A percentile compares a stretch with the other conserved stretches of the same genome.
Evolutionary conservation across 2,329 filamentous ascomycete genomes (phyloP).

Genomic region (Apiospora phragmitis): DNA sequence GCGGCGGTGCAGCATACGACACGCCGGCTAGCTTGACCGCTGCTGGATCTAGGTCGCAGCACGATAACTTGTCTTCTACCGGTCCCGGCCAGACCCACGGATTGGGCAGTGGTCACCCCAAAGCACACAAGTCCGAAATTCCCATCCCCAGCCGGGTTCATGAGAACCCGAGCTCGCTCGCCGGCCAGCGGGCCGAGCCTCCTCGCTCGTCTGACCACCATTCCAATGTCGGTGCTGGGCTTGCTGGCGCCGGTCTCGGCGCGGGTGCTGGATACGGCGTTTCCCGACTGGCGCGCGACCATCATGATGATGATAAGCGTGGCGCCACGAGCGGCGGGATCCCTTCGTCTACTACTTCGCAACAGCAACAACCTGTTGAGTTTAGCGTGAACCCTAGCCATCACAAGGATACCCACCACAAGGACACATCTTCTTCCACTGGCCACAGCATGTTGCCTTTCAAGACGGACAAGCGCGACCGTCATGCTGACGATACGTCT

Average conservation of each 20-base stretch:
- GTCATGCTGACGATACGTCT: neutral
- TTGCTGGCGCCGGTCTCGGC: neutral
- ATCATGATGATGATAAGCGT: neutral
- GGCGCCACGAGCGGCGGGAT: neutral
- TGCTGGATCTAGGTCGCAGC: neutral
- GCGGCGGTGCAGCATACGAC: neutral
- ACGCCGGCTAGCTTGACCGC: neutral
- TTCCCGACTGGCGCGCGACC: neutral
- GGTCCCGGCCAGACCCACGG: neutral
- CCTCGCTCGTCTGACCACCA: neutral
- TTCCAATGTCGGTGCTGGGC: neutral
- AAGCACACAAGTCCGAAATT: neutral
- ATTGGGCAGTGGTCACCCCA: neutral
- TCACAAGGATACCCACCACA: neutral
- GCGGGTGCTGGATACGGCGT: neutral
- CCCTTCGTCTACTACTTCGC: neutral
- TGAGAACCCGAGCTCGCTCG: neutral
- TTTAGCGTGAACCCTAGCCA: neutral
- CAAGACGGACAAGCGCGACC: neutral
- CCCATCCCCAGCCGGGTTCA: neutral
- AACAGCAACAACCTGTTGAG: neutral
- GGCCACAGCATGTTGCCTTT: neutral
- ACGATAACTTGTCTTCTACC: neutral
- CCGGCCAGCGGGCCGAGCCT: neutral
- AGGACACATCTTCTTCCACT: neutral